phyloP scores from a whole-genome alignment of 805 yeast genomes.

The Suhomyces pyralidae region DNA sequence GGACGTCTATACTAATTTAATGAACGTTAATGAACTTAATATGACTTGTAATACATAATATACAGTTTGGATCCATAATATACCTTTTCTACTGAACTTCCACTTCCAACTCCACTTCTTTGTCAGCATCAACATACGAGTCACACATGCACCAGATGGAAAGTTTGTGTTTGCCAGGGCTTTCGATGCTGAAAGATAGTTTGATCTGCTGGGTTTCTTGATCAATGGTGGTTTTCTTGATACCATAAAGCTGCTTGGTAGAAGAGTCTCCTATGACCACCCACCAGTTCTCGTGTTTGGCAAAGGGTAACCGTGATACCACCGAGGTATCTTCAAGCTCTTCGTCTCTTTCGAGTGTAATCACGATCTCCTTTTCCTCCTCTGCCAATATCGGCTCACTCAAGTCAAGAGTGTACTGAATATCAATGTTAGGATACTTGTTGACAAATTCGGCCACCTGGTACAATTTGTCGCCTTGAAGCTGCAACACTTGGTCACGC shows the following conservation, averaged over 20 bases:
- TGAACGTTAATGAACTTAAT: neutral
- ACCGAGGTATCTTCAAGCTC: slow-evolving; percentile 67
- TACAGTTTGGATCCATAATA: neutral
- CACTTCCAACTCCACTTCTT: slow-evolving; percentile 61
- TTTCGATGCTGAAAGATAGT: slow-evolving; percentile 57
- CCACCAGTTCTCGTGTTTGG: slow-evolving; percentile 82
- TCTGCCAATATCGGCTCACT: slow-evolving; percentile 43
- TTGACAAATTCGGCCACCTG: slow-evolving; percentile 86
- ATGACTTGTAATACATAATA: neutral
- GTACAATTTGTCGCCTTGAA: slow-evolving; percentile 45
- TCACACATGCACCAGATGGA: slow-evolving; percentile 88
- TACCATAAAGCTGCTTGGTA: slow-evolving; percentile 63
- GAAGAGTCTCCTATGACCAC: slow-evolving; percentile 69
- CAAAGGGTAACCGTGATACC: slow-evolving; percentile 58
- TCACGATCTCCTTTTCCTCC: slow-evolving; percentile 45
- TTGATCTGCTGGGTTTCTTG: slow-evolving; percentile 51
- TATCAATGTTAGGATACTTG: slow-evolving; percentile 81
- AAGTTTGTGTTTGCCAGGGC: slow-evolving; percentile 58
- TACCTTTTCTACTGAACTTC: slow-evolving; percentile 28
- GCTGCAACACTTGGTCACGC: slow-evolving; percentile 58
- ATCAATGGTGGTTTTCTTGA: slow-evolving; percentile 58
- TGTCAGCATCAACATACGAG: slow-evolving; percentile 89
- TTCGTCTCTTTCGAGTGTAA: slow-evolving; percentile 68
- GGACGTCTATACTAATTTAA: neutral
- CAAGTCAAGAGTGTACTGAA: slow-evolving; percentile 49